These are phyloP conservation scores for Stemphylium beticola DNA, from an alignment of 2,329 filamentous ascomycete species.

Conservation along the genomic window DNA sequence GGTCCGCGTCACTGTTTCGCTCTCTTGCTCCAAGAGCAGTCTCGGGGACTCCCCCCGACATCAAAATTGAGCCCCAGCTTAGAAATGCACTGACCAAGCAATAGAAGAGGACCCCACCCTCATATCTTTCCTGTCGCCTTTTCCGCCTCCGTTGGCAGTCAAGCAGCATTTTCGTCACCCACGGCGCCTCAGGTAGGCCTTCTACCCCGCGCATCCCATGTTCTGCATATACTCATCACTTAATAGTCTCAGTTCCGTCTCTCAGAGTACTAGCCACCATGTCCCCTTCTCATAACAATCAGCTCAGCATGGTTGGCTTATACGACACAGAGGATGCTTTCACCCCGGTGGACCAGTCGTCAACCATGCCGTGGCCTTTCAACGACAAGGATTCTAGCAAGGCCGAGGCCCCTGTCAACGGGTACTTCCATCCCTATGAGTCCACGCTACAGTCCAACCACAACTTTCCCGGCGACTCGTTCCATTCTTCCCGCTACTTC, in stretches of 20 bases:
- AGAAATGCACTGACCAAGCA: background rate
- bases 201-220: background rate
- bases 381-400: background rate
- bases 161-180: background rate
- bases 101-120: background rate
- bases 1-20: background rate
- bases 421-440: background rate
- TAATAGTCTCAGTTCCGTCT: background rate
- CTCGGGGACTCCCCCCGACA: background rate
- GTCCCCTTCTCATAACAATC: constrained; percentile 18
- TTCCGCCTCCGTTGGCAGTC: background rate
- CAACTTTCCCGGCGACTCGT: background rate
- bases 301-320: constrained; percentile 17
- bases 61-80: background rate
- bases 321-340: constrained; percentile 4
- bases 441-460: background rate
- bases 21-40: background rate
- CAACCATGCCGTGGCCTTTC: background rate
- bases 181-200: background rate
- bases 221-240: background rate
- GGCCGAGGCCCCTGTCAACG: background rate
- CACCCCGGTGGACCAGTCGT: background rate
- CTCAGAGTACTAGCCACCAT: constrained; percentile 8
- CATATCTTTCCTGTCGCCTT: background rate
- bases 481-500: background rate